Conservation (phyloP, 495 filamentous ascomycete genomes). For the Xylaria bambusicola region DNA sequence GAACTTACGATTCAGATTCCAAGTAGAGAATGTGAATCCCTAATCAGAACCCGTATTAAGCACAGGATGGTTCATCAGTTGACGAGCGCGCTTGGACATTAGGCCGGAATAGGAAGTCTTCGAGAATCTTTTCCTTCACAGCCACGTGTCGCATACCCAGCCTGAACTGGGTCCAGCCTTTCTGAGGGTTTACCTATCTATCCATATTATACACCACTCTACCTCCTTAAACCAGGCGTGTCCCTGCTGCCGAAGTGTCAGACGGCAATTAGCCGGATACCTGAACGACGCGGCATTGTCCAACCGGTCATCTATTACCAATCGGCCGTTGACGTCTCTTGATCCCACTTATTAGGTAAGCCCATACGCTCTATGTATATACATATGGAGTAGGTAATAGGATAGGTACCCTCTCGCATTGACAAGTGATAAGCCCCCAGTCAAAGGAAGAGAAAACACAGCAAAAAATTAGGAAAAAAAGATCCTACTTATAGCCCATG, state of each 20-base stretch:
- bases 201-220: too few species aligned
- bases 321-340: too few species aligned
- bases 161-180: too few species aligned
- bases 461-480: too few species aligned
- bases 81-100: background rate
- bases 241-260: slow-evolving; percentile 14
- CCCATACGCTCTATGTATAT: background rate
- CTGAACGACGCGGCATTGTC: background rate
- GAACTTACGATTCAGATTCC: too few species aligned
- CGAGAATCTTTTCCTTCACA: background rate
- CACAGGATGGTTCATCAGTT: background rate
- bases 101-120: slow-evolving; percentile 5
- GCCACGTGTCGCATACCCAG: too few species aligned
- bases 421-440: background rate
- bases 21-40: too few species aligned
- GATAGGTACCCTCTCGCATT: background rate
- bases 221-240: background rate
- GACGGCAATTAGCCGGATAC: slow-evolving; percentile 3
- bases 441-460: too few species aligned
- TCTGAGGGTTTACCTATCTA: too few species aligned
- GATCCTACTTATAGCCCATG: background rate
- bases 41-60: too few species aligned
- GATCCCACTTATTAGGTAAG: too few species aligned
- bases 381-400: background rate
- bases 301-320: too few species aligned